Evolutionary conservation across 495 filamentous ascomycete genomes (phyloP), one percentile per base, ranked within the genome.

Genomic region (Daldinia childiae): DNA sequence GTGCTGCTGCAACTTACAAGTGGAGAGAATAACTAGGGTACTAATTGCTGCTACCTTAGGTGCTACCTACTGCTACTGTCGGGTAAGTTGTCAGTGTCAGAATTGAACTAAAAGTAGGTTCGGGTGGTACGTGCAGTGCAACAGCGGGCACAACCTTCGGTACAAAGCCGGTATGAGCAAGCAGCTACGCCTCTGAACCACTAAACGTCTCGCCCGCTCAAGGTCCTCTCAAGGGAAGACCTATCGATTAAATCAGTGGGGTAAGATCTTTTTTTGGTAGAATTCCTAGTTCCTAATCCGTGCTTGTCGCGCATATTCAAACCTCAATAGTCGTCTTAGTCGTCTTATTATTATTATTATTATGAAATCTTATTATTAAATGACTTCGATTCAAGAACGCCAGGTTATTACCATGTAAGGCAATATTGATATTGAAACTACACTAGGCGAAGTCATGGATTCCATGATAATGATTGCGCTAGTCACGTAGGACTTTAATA

Each of bases 41-140:
- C 15, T 43, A 43, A 15, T 19, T 43, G 39, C 15, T 43, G 5
- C 45, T 27, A n/a, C n/a, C n/a, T n/a, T n/a, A n/a, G n/a, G n/a
- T n/a, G n/a, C n/a, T n/a, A n/a, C n/a, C n/a, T 27, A 27, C 21
- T 51, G 21, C 19, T 27, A 54, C n/a, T 39, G 27, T 32, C 24
- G 24, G 30, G 62, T 64, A 38, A 64, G 34, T 36, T 64, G 51
- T 27, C 41, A 54, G 38, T 64, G 60, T 69, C 67, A 69, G 60
- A 69, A 69, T 63, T 64, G 34, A 62, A 56, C 58, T 67, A 15
- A 21, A 66, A 52, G 30, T 65, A 61, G 61, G 19, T 48, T 54
- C 24, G 24, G 55, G 52, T 64, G 59, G 64, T 72, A 72, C 59
- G 69, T 72, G 64, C 69, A 54, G 69, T 72, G 64, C 69, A 54